A percentile compares a stretch with the other conserved stretches of the same genome.
phyloP scores from a whole-genome alignment of 2,329 filamentous ascomycete species.

The Myotisia sp. region DNA sequence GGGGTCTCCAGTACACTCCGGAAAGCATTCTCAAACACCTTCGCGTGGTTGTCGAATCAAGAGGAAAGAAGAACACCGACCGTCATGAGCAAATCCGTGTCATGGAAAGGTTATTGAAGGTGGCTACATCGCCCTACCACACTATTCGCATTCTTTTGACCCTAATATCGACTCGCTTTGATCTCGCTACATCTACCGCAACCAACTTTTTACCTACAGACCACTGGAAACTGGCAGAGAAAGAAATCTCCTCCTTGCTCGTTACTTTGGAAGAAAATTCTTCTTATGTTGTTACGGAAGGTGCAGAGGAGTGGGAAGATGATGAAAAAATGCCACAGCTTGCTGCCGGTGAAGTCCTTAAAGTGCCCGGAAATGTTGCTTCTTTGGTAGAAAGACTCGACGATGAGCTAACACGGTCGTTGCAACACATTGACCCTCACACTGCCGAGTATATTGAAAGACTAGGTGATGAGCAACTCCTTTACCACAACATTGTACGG shows the following conservation, averaged over 20 bases:
- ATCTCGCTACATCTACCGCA: conserved; percentile 63
- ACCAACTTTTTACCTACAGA: conserved; percentile 77
- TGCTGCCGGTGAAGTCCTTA: conserved; percentile 58
- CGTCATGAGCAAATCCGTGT: conserved; percentile 85
- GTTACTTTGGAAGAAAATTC: conserved; percentile 63
- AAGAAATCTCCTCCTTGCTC: conserved; percentile 67
- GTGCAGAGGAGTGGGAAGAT: conserved; percentile 96
- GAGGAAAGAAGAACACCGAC: conserved; percentile 98
- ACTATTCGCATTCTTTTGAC: conserved; percentile 82
- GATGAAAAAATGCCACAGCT: conserved; percentile 82
- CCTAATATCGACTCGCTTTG: conserved; percentile 85
- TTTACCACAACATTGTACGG: conserved; percentile 88
- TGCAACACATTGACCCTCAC: conserved; percentile 95
- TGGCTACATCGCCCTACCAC: conserved; percentile 83
- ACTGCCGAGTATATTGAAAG: conserved; percentile 98
- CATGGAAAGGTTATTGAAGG: conserved; percentile 91
- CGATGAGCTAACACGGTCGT: conserved; percentile 91
- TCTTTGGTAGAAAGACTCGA: conserved; percentile 91
- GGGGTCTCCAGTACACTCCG: conserved; percentile 78
- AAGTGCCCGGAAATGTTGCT: conserved; percentile 88
- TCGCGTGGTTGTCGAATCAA: conserved; percentile 78
- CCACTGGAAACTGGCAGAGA: conserved; percentile 90
- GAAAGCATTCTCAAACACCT: conserved; percentile 98
- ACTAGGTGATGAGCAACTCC: conserved; percentile 70
- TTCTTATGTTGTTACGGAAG: conserved; percentile 76